Percentiles rank a stretch among this genome's conserved stretches.
Conservation (phyloP, 2,329 filamentous ascomycete species). For the Dactylonectria macrodidyma region DNA sequence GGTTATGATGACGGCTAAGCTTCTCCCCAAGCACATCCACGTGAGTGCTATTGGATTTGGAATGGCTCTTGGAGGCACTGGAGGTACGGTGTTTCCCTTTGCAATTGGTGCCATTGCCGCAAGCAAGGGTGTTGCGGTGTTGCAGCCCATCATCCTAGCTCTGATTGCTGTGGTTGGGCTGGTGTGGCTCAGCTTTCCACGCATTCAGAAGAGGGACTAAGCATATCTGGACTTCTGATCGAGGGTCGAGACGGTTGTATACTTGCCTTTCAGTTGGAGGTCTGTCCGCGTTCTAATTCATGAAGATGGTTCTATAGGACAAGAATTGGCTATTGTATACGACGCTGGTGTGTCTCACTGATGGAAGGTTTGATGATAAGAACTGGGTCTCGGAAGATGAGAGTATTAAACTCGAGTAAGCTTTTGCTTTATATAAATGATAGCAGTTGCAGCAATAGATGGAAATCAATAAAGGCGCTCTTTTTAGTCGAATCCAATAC, state of each 20-base stretch:
- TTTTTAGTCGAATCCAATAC: too few relatives aligned
- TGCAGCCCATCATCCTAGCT: conserved; percentile 66
- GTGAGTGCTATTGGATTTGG: conserved; percentile 82
- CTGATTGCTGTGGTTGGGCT: conserved; percentile 55
- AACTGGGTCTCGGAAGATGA: too few relatives aligned
- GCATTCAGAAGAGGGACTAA: conserved; percentile 52
- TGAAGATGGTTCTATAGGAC: not conserved
- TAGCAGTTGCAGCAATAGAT: too few relatives aligned
- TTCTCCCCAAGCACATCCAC: conserved; percentile 79
- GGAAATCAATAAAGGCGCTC: too few relatives aligned
- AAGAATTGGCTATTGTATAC: too few relatives aligned
- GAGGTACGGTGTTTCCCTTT: conserved; percentile 75
- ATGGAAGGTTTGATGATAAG: too few relatives aligned
- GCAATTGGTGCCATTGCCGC: conserved; percentile 74
- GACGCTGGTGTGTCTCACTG: too few relatives aligned
- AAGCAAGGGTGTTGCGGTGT: conserved; percentile 61
- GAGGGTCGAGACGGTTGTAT: not conserved
- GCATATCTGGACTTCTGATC: not conserved
- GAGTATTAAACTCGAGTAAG: too few relatives aligned
- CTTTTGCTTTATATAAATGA: too few relatives aligned
- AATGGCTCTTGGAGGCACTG: conserved; percentile 79
- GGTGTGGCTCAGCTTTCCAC: conserved; percentile 56
- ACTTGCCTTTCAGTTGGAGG: not conserved
- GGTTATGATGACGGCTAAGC: conserved; percentile 78
- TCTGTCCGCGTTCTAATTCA: not conserved